A percentile compares a stretch with the other conserved stretches of the same genome.
Evolutionary conservation across 73 alveolate genomes (phyloP).

Genomic region (Paramecium bursaria): DNA sequence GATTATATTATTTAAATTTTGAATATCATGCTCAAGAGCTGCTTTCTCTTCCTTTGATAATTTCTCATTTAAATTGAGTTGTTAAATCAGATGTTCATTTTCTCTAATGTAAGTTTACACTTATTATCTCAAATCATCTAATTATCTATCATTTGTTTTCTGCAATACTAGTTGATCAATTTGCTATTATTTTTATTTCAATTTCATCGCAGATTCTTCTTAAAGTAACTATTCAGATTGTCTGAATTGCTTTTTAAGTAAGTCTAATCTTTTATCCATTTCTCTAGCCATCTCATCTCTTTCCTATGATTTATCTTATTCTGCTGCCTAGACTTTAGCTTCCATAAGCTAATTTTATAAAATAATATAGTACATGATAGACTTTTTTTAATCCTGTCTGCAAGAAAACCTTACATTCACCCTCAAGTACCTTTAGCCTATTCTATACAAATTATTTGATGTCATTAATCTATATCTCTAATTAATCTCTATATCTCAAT

Average conservation of each 20-base stretch:
- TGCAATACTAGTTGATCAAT: conserved; percentile 1
- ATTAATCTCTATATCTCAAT: background rate
- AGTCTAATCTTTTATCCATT: conserved; percentile 19
- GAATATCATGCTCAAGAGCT: background rate
- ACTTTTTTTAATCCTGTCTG: background rate
- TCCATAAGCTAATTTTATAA: background rate
- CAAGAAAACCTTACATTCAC: conserved; percentile 38
- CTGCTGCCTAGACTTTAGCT: background rate
- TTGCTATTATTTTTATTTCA: conserved; percentile 33
- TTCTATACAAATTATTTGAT: background rate
- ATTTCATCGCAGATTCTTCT: conserved; percentile 17
- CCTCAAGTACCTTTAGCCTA: background rate
- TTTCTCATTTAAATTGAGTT: conserved; percentile 4
- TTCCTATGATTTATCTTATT: background rate
- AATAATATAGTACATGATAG: too few relatives aligned
- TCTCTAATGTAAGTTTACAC: background rate
- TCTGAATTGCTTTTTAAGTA: conserved; percentile 2
- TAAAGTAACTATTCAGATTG: conserved; percentile 40
- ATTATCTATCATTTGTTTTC: background rate
- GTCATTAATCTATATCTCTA: conserved; percentile 1
- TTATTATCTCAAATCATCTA: background rate
- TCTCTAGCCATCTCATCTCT: conserved; percentile 3
- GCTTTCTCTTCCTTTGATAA: background rate
- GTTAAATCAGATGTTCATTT: conserved; percentile 2
- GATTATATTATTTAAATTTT: conserved; percentile 4